phyloP scores from a whole-genome alignment of 2,329 filamentous ascomycete species.

The Arthrobotrys pseudoclavata region DNA sequence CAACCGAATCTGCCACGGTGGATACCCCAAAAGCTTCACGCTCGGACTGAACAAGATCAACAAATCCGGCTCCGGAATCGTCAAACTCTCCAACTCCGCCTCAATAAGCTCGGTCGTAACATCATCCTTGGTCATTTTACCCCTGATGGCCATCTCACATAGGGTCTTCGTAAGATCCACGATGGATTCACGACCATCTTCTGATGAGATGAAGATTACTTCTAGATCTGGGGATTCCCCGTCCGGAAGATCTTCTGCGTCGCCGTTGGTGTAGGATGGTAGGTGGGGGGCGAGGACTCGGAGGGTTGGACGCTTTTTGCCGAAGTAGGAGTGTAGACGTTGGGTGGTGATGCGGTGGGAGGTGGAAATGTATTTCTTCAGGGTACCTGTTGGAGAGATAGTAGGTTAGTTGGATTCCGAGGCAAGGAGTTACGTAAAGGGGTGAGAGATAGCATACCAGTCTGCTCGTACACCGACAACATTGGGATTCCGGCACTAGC shows the following conservation, averaged over 20 bases:
- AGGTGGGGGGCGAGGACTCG: conserved; percentile 80
- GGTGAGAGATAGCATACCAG: conserved; percentile 72
- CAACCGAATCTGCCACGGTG: conserved; percentile 93
- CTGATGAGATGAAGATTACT: conserved; percentile 84
- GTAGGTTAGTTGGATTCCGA: background rate
- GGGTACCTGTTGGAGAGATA: conserved; percentile 73
- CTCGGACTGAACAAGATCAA: conserved; percentile 87
- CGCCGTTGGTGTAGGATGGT: conserved; percentile 68
- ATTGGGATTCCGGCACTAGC: conserved; percentile 87
- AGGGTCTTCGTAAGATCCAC: conserved; percentile 96
- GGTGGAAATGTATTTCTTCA: conserved; percentile 90
- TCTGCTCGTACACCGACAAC: conserved; percentile 92
- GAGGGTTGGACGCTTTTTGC: conserved; percentile 78
- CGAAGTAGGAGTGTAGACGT: conserved; percentile 90
- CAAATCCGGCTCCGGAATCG: conserved; percentile 91
- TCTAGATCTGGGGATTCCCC: conserved; percentile 66
- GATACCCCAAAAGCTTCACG: conserved; percentile 89
- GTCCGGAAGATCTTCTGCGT: conserved; percentile 59
- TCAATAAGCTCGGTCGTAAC: conserved; percentile 89
- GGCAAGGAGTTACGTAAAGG: conserved; percentile 25
- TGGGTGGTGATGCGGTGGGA: conserved; percentile 82
- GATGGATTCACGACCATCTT: conserved; percentile 91
- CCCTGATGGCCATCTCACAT: conserved; percentile 91
- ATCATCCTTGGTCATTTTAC: conserved; percentile 83
- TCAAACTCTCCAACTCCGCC: conserved; percentile 77